Evolutionary conservation across 352 stramenopile genomes (phyloP).

Genomic region (Phytopythium boreale): DNA sequence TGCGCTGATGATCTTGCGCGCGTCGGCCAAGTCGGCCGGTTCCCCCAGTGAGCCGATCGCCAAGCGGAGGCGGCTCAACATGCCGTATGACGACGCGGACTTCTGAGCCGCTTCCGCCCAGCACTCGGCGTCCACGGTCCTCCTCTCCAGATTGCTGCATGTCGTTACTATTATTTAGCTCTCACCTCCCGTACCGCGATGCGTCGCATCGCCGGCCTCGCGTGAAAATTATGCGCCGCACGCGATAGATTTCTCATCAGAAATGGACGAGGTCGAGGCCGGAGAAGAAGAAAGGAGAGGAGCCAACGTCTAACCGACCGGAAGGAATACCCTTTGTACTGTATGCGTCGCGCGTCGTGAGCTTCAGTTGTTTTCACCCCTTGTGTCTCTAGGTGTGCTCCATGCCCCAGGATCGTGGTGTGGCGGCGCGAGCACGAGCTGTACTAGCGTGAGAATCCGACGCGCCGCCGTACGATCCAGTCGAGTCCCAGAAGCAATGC

Average conservation of each 20-base stretch:
- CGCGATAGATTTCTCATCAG: not conserved
- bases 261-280: conserved; percentile 1
- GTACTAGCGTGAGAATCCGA: no score
- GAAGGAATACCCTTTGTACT: conserved; percentile 3
- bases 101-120: conserved; percentile 32
- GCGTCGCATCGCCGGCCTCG: not conserved
- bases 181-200: not conserved
- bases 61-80: conserved; percentile 79
- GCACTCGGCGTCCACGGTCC: not conserved
- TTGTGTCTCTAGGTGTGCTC: not conserved
- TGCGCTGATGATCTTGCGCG: conserved; percentile 73
- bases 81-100: conserved; percentile 76
- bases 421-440: no score
- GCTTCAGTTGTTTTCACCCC: not conserved
- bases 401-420: no score
- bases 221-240: not conserved
- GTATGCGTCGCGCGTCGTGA: not conserved
- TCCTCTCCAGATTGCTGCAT: conserved; percentile 13
- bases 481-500: no score
- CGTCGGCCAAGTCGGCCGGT: conserved; percentile 33
- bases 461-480: no score
- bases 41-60: conserved; percentile 33
- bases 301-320: not conserved
- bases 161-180: conserved; percentile 34
- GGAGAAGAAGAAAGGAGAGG: conserved; percentile 4